Evolutionary conservation across 495 filamentous ascomycete genomes (phyloP).

Genomic region (Penicillium crystallinum): DNA sequence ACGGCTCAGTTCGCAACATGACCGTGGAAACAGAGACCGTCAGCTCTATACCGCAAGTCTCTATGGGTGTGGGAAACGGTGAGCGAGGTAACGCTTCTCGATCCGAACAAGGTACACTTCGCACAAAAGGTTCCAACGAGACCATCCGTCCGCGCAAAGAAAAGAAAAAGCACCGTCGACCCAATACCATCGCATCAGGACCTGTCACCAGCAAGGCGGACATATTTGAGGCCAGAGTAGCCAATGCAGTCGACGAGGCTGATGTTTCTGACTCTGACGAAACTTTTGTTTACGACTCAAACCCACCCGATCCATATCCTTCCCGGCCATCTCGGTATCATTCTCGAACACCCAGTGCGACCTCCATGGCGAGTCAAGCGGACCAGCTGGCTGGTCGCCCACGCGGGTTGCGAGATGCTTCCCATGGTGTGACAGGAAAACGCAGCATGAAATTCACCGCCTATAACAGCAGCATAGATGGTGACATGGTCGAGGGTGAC

Average conservation of each 20-base stretch:
- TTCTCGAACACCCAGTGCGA: conserved; percentile 90
- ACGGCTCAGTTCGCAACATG: conserved; percentile 84
- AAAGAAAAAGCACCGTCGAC: conserved; percentile 76
- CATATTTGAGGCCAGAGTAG: conserved; percentile 95
- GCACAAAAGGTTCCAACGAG: conserved; percentile 82
- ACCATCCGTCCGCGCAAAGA: conserved; percentile 91
- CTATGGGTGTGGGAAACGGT: conserved; percentile 61
- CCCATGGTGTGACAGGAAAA: conserved; percentile 69
- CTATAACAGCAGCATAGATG: conserved; percentile 57
- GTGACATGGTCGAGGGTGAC: conserved; percentile 56
- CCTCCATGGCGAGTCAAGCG: conserved; percentile 78
- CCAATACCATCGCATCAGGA: conserved; percentile 44
- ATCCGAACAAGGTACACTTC: conserved; percentile 64
- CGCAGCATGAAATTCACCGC: conserved; percentile 98
- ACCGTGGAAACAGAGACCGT: conserved; percentile 98
- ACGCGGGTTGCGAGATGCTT: conserved; percentile 57
- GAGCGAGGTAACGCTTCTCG: conserved; percentile 52
- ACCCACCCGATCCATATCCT: conserved; percentile 76
- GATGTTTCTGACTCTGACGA: conserved; percentile 96
- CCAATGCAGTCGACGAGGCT: conserved; percentile 85
- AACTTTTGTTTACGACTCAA: conserved; percentile 98
- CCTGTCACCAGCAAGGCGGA: conserved; percentile 92
- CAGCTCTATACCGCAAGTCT: conserved; percentile 84
- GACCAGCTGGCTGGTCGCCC: conserved; percentile 63
- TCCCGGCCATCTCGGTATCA: conserved; percentile 77